Base-by-base conservation (phyloP, 768 basidiomycete genomes). In the Boletus bicolor region DNA sequence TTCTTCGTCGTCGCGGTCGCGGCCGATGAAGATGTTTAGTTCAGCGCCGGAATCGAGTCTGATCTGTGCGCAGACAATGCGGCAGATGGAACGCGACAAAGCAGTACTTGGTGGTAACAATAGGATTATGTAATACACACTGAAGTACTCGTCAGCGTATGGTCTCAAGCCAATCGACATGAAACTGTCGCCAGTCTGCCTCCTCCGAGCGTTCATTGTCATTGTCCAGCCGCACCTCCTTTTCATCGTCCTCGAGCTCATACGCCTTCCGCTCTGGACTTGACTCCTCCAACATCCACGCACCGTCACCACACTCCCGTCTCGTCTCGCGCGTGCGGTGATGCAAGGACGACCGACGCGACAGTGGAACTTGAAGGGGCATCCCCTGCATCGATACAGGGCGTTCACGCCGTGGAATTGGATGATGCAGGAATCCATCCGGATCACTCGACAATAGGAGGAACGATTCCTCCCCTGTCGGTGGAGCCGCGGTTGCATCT, bases 181-280 rank as follows among this genome's bases (percentile, higher is more conserved):
- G 82, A 53, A 84, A 84, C 64, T 82, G 77, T 5, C 81, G 75
- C 82, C 82, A 84, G 64, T 84, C 82, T 39, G 44, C 44, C 30
- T 24, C 15, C 9, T 47, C 50, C 24, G 15, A 17, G 14, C 12
- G 39, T 39, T 53, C 64, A 6, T 30, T 30, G 7, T 7, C 28
- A 30, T 58, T 50, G 11, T 53, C 48, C 47, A 53, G 5, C 19
- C 54, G 36, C 3, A 30, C 15, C 5, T 79, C 75, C 38, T 70
- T 67, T 1, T 71, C 74, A 44, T 76, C 73, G 56, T 67, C 67
- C 50, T 63, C 69, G 12, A 61, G 57, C 41, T 70, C 67, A 7
- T 65, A 68, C 35, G 54, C 62, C 46, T 67, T 38, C 39, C 56
- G 47, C 43, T 63, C 66, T 15, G 59, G 65, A 59, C 56, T 78